Conservation (phyloP, 768 basidiomycete species). For the Boletus subcaerulescens region DNA sequence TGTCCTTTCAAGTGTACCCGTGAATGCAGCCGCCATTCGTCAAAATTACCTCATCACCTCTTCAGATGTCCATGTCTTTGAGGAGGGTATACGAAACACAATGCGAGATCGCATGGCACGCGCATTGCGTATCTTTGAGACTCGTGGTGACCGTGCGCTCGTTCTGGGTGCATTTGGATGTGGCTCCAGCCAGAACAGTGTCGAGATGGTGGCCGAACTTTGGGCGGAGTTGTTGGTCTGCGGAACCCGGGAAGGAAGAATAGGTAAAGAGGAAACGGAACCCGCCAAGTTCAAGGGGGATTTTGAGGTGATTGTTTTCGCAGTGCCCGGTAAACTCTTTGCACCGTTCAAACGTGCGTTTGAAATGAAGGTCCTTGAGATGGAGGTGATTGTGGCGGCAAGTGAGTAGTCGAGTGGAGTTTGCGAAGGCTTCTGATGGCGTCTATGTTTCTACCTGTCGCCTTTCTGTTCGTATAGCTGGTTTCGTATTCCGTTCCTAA, state of each 20-base stretch:
- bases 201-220: constrained; percentile 40
- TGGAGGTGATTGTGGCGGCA: constrained; percentile 28
- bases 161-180: constrained; percentile 48
- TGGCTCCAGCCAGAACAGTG: constrained; percentile 39
- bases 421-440: neutral
- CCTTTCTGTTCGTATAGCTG: neutral
- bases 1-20: constrained; percentile 41
- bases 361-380: constrained; percentile 39
- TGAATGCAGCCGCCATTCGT: constrained; percentile 42
- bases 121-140: constrained; percentile 42
- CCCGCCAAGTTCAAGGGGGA: constrained; percentile 37
- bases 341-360: constrained; percentile 39
- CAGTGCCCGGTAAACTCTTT: constrained; percentile 38
- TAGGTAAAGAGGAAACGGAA: constrained; percentile 12
- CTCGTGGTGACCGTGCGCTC: constrained; percentile 36
- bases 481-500: neutral
- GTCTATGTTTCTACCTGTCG: neutral
- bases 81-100: constrained; percentile 37
- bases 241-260: constrained; percentile 27
- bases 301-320: constrained; percentile 44
- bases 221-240: constrained; percentile 47
- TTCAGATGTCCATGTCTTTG: constrained; percentile 34
- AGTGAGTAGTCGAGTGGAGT: constrained; percentile 21
- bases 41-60: constrained; percentile 36
- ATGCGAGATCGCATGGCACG: constrained; percentile 52